Evolutionary conservation across 1,284 basidiomycete species (phyloP), one percentile per base, ranked within the genome.

Genomic region (Tilletiopsis washingtonensis): DNA sequence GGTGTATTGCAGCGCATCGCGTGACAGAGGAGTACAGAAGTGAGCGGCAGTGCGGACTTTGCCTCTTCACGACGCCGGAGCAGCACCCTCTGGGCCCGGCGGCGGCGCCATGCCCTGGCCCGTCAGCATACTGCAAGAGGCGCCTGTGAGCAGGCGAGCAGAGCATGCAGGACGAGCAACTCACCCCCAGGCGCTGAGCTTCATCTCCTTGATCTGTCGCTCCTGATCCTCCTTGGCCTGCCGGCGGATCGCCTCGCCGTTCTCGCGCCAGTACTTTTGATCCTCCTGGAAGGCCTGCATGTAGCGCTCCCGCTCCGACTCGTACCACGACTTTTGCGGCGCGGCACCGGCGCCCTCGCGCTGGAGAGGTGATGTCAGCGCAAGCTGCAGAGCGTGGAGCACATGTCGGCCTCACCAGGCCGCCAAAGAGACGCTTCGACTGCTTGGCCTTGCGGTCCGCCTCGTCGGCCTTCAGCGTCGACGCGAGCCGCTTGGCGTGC

Each of bases 291-390:
- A 97, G 45, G 82, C 81, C 51, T 78, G 76, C 71, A 96, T 89
- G 5, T 88, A 90, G 65, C 93, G 85, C 37, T 80, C 79, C 9
- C 93, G 85, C 73, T 91, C 91, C 67, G 83, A 81, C 70, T 98
- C 94, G 43, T 96, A 83, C 74, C 90, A 90, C 0, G 89, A 91
- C 53, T 64, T 66, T 3, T 54, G 57, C 29, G 52, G 52, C n/a
- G 34, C 36, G 39, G 40, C 14, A 43, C 36, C 17, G 48, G 32
- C 40, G 40, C 27, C 26, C 41, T 27, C 45, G 34, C 24, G 24
- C 45, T 26, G 34, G 23, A 2, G 41, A 37, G 48, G 56, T 61
- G 79, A 78, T 34, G n/a, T n/a, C 9, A 34, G 29, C 9, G 9
- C 29, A 34, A 34, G 9, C 29, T 9, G 29, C 9, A 9, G 29